Base-by-base conservation (phyloP, 2,329 filamentous ascomycete species). In the Epicoccum nigrum region DNA sequence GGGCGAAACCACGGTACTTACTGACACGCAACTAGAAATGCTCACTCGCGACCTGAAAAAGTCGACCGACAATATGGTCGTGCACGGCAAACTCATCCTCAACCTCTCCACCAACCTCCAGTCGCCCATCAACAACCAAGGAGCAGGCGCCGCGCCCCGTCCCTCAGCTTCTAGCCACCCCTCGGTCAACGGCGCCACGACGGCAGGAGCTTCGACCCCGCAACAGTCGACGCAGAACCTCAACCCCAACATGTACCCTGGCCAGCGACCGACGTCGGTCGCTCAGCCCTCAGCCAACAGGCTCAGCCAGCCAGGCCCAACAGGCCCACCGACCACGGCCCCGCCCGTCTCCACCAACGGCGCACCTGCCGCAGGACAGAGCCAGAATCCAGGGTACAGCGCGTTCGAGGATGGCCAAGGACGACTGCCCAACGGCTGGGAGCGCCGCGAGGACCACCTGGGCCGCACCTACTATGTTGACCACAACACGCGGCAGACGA, bases 401-500 rank as follows among this genome's bases (percentile, higher is more conserved):
- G 92, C 93, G 0, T 99, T 99, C 61, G 93, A 97, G 76, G 94
- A 99, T 75, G 86, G 87, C n/a, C 92, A 97, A 69, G 94, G 94
- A 50, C 87, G 93, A 63, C 77, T 99, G 46, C 94, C 94, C 27
- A 86, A 89, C 42, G 94, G 94, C 27, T 99, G 94, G 93, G 94
- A 99, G 77, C 86, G 94, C 48, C 86, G 94, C 49, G 93, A 97
- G 74, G 94, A 99, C 72, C 94, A 97, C 63, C 76, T 97, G 34
- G 93, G 94, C 44, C 85, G 94, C 66, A 97, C 93, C 17, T 99
- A 99, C 72, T 99, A 97, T 71, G 94, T 99, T 44, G 94, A 99
- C 69, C 94, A 97, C 73, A 97, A 97, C 73, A 96, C 92, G 6
- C 83, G 94, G 65, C 93, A 94, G 47, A 99, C 94, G 1, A 97